Conservation (phyloP, 176 grass and related monocot genomes). For the Triticum timopheevii region DNA sequence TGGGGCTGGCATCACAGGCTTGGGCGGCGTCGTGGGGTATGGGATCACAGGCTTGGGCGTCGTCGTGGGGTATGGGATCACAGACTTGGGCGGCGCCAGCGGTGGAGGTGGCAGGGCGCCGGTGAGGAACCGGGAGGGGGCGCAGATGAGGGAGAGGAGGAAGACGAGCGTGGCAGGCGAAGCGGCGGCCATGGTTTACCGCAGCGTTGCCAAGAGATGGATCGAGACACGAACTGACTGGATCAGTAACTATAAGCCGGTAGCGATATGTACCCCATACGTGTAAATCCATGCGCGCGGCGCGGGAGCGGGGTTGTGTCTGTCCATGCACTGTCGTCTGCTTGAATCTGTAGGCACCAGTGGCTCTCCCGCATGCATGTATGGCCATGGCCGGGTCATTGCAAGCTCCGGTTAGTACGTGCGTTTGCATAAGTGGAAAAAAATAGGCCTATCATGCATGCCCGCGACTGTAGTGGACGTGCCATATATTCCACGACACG, state of each 20-base stretch:
- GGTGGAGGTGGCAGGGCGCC: background rate
- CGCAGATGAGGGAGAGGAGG: background rate
- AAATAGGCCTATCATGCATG: too few species aligned
- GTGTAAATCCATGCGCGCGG: background rate
- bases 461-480: too few species aligned
- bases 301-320: background rate
- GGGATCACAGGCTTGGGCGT: background rate
- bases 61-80: background rate
- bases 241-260: background rate
- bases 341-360: background rate
- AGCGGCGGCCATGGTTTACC: background rate
- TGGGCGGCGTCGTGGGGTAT: background rate
- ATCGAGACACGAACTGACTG: background rate
- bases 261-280: background rate
- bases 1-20: background rate
- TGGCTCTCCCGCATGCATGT: background rate
- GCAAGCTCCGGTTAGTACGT: background rate
- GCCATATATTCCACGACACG: too few species aligned
- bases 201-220: background rate
- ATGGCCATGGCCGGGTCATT: background rate
- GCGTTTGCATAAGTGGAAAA: background rate
- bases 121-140: slow-evolving; percentile 17
- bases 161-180: slow-evolving; percentile 8
- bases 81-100: background rate
- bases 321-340: background rate